Evolutionary conservation across 257 asterid species (phyloP).

Genomic region (Gynochthodes officinalis): DNA sequence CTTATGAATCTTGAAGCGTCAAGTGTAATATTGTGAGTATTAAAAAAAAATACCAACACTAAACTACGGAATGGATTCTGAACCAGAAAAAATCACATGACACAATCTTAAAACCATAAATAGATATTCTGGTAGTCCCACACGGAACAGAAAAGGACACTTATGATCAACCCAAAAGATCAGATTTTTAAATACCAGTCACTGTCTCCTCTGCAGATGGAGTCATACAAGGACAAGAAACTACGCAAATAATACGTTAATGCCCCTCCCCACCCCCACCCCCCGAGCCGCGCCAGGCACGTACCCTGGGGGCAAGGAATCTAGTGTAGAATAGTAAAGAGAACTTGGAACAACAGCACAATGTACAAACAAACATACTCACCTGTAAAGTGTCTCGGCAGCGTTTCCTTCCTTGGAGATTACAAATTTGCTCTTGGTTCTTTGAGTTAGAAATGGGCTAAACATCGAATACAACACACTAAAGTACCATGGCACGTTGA

Average conservation of each 20-base stretch:
- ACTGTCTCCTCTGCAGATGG: constrained; percentile 1
- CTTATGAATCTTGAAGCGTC: constrained; percentile 49
- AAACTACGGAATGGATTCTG: too few relatives aligned
- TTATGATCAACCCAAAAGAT: constrained; percentile 17
- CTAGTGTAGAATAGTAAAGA: background rate
- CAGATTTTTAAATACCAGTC: constrained; percentile 16
- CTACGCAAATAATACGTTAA: too few relatives aligned
- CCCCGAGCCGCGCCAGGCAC: too few relatives aligned
- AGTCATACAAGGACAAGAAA: constrained; percentile 11
- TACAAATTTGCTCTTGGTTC: constrained; percentile 93
- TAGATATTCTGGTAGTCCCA: constrained; percentile 10
- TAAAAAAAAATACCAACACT: background rate
- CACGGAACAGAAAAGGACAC: constrained; percentile 24
- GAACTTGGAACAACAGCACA: background rate
- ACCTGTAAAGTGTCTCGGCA: constrained; percentile 90
- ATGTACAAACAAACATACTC: constrained; percentile 8
- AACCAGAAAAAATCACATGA: background rate
- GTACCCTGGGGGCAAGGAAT: too few relatives aligned
- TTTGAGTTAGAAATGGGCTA: constrained; percentile 89
- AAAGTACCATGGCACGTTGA: constrained; percentile 96
- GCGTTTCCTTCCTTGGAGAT: constrained; percentile 88
- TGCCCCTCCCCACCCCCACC: too few relatives aligned
- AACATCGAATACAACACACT: constrained; percentile 84
- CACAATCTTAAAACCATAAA: constrained; percentile 13
- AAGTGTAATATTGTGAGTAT: too few relatives aligned